Percentiles rank a stretch among this genome's conserved stretches.
Conservation (phyloP, 805 yeast genomes). For the Hanseniaspora taiwanica region DNA sequence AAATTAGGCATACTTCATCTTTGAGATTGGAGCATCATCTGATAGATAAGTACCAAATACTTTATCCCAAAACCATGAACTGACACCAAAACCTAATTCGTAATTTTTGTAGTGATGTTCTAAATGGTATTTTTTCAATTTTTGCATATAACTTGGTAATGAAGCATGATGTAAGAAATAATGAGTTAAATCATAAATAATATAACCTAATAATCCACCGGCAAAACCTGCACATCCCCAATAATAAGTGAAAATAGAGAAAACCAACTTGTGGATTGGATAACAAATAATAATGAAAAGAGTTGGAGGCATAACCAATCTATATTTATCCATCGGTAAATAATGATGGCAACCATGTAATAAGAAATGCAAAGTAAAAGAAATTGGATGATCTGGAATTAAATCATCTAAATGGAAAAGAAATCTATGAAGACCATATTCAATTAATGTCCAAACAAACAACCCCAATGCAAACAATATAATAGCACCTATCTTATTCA, state of each 20-base stretch:
- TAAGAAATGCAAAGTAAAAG: conserved; percentile 74
- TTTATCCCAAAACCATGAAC: conserved; percentile 85
- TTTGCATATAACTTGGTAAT: conserved; percentile 66
- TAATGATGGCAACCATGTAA: conserved; percentile 96
- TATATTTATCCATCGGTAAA: conserved; percentile 87
- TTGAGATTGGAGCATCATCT: conserved; percentile 24
- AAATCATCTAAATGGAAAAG: conserved; percentile 82
- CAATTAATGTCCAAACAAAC: conserved; percentile 86
- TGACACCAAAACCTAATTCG: conserved; percentile 94
- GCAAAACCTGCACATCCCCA: conserved; percentile 87
- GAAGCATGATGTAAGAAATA: conserved; percentile 82
- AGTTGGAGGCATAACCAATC: conserved; percentile 96
- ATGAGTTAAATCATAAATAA: conserved; percentile 86
- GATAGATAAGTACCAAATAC: conserved; percentile 75
- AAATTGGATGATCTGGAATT: conserved; percentile 67
- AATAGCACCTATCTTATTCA: conserved; percentile 32
- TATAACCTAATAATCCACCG: conserved; percentile 92
- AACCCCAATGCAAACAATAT: conserved; percentile 67
- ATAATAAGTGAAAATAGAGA: conserved; percentile 61
- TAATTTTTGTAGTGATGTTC: conserved; percentile 97
- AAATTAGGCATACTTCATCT: conserved; percentile 21
- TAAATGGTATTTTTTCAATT: conserved; percentile 77
- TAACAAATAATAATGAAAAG: conserved; percentile 55
- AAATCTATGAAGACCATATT: conserved; percentile 79
- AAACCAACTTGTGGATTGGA: conserved; percentile 75